Percentiles rank a stretch among this genome's conserved stretches.
Conservation (phyloP, 768 basidiomycete genomes). For the Auriscalpium orientale region DNA sequence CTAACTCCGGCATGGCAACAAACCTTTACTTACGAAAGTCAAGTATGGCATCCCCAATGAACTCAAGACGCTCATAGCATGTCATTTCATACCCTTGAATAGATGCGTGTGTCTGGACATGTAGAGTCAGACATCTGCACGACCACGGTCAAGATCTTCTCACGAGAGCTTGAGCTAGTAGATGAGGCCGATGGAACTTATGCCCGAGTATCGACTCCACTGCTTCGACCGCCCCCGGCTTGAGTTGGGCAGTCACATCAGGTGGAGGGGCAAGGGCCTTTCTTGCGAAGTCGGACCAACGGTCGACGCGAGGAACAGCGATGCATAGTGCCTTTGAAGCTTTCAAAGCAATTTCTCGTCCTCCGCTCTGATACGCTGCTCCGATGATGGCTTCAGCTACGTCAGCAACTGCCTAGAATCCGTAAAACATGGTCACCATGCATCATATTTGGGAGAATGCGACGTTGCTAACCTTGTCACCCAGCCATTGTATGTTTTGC, state of each 20-base stretch:
- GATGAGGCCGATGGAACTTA: slow-evolving; percentile 50
- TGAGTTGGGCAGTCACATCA: slow-evolving; percentile 36
- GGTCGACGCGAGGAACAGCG: slow-evolving; percentile 52
- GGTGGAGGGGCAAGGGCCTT: slow-evolving; percentile 38
- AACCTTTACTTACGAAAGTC: slow-evolving; percentile 57
- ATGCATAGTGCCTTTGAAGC: slow-evolving; percentile 59
- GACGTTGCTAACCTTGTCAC: slow-evolving; percentile 59
- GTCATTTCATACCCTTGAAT: slow-evolving; percentile 46
- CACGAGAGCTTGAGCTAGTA: slow-evolving; percentile 71
- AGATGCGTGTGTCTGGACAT: slow-evolving; percentile 58
- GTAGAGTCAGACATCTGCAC: background rate
- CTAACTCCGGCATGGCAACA: background rate
- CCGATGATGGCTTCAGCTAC: slow-evolving; percentile 81
- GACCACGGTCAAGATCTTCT: slow-evolving; percentile 14
- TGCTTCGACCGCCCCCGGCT: slow-evolving; percentile 39
- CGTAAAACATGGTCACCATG: slow-evolving; percentile 1
- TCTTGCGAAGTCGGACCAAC: slow-evolving; percentile 66
- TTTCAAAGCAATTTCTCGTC: slow-evolving; percentile 56
- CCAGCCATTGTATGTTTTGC: slow-evolving; percentile 47
- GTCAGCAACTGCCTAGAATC: slow-evolving; percentile 65
- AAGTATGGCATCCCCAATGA: slow-evolving; percentile 79
- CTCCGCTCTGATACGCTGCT: slow-evolving; percentile 72
- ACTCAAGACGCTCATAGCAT: slow-evolving; percentile 73
- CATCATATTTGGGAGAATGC: background rate
- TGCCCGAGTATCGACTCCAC: slow-evolving; percentile 62